Evolutionary conservation across 192 early-diverging fungal genomes (phyloP), one percentile per base, ranked within the genome.

Genomic region (Geosiphon pyriformis): DNA sequence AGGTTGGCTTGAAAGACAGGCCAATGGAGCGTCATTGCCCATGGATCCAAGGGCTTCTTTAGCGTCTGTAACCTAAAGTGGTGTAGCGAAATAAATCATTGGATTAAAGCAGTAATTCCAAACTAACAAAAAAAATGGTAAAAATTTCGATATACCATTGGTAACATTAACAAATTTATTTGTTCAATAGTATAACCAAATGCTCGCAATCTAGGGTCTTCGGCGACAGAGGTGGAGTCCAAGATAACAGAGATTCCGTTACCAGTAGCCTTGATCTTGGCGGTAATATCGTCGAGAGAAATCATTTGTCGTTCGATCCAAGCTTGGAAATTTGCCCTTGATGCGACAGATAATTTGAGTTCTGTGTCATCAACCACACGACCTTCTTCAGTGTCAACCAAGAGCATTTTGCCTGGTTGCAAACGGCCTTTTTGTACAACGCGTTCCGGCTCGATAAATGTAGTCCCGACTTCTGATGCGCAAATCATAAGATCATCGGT

Each of bases 11-110:
- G 94, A 85, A 64, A 98, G 74, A 81, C 96, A 98, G 8, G 96
- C 95, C 31, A 98, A 84, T 34, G 94, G 89, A 8, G 88, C 87
- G 77, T 98, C 96, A 78, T 93, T 95, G 72, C 96, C 96, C 96
- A 97, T 98, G 31, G 94, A 97, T 11, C 96, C 96, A 30, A 98
- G 85, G 17, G 95, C 90, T 79, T 98, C 96, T 79, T 98, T 97
- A 53, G 93, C 95, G 51, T 90, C 82, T 10, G 60, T 75, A 17
- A 77, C 66, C 65, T 67, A 57, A 50, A 50, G 23, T 34, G 12
- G 4, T 48, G 32, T 25, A 47, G 30, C 31, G 27, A 52, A 27
- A 50, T 10, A n/a, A 32, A 59, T 15, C 7, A 20, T 59, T 35
- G 32, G 12, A 31, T 31, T 32, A 61, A 7, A 4, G 17, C 11